Base-by-base conservation (phyloP, 192 early-diverging fungal genomes). In the Lobosporangium transversale region DNA sequence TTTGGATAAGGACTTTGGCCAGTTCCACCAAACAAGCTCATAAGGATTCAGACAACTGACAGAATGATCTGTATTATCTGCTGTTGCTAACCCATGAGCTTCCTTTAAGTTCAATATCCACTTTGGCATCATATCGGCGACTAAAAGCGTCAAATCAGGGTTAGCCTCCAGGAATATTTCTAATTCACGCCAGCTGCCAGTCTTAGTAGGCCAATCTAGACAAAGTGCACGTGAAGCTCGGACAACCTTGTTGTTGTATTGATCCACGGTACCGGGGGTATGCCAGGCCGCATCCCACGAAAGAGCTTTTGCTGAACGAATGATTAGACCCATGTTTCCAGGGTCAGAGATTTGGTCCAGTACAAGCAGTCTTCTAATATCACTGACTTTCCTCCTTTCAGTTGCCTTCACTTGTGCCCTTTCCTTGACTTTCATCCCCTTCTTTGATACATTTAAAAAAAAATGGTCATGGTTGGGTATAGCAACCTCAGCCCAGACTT, bases 121-220 rank as follows among this genome's bases (percentile, higher is more conserved):
- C 14, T n/a, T 4, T 3, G 80, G 83, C 2, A 82, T 42, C 78
- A 82, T 83, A 78, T 85, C 84, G 12, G 84, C 84, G 3, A 85
- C 58, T 17, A 83, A 23, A 0, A 80, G 79, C 20, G 78, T 70
- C 26, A 85, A 55, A 11, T 52, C 64, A 14, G 7, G 7, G 37
- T 61, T 49, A 0, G 12, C 17, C 24, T 65, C 49, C 43, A 83
- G 17, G 33, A 71, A 78, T 1, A 9, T 8, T 1, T 49, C 44
- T 37, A 81, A 26, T 9, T 81, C 57, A 5, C 9, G 30, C 54
- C 57, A 79, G 0, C 63, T 52, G 10, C 58, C 45, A 7, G 29
- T 54, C 17, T 66, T 52, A 27, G 54, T 58, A 0, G 82, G 82
- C 66, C 74, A 85, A 26, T 52, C 68, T 9, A 87, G 33, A 26